phyloP scores from a whole-genome alignment of 2,329 filamentous ascomycete genomes.

The Colletotrichum liaoningense region DNA sequence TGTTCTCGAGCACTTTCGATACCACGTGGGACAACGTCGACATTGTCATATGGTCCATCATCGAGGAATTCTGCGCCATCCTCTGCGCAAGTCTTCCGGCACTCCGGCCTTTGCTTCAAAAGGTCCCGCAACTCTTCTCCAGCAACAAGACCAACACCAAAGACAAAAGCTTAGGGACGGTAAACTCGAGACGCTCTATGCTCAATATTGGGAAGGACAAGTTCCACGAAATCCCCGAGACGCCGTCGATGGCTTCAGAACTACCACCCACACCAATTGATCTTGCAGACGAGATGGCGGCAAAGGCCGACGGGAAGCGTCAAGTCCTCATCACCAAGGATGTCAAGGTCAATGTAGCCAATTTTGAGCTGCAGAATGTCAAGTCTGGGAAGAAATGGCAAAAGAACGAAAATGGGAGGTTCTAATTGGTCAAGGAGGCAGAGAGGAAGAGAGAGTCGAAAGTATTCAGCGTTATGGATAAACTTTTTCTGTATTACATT shows the following conservation, averaged over 20 bases:
- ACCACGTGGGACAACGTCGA: constrained; percentile 46
- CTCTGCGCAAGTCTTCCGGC: constrained; percentile 54
- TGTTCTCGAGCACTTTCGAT: constrained; percentile 29
- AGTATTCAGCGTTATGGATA: not conserved
- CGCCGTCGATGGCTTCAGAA: not conserved
- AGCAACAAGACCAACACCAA: constrained; percentile 31
- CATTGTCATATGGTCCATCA: constrained; percentile 46
- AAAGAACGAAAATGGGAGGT: not conserved
- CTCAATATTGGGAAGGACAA: constrained; percentile 16
- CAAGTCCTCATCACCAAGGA: constrained; percentile 13
- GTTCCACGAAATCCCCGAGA: constrained; percentile 5
- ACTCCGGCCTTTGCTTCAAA: constrained; percentile 51
- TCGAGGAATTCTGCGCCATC: constrained; percentile 50
- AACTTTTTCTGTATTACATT: not conserved
- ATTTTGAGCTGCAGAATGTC: constrained; percentile 20
- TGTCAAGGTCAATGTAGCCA: not conserved
- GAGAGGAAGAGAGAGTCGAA: not conserved
- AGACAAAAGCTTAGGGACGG: not conserved
- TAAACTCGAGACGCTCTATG: constrained; percentile 18
- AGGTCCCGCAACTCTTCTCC: constrained; percentile 9
- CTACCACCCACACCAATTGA: constrained; percentile 22
- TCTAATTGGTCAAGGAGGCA: not conserved
- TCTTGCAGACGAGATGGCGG: constrained; percentile 31
- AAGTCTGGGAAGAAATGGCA: not conserved
- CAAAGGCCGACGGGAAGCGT: constrained; percentile 26